Evolutionary conservation across 805 yeast genomes (phyloP).

Genomic region (Tanozyma kutaoensis): DNA sequence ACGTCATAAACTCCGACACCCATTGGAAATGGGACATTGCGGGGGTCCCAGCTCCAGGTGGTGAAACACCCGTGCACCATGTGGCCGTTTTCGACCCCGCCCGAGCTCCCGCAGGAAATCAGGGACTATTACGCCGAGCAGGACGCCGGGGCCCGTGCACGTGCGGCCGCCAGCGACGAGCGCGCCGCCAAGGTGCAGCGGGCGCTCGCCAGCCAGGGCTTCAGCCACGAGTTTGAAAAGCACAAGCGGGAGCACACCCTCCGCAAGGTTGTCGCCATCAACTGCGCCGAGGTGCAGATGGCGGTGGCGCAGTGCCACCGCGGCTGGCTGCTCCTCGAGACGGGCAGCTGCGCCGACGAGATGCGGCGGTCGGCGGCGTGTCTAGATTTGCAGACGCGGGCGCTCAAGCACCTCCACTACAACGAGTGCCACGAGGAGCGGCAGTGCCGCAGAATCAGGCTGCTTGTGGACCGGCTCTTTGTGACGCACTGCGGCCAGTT

Average conservation of each 20-base stretch:
- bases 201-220: too few species aligned
- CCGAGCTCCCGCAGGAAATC: too few species aligned
- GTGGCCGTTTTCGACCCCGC: too few species aligned
- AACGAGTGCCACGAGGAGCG: slow-evolving; percentile 19
- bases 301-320: slow-evolving; percentile 22
- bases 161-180: too few species aligned
- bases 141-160: too few species aligned
- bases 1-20: too few species aligned
- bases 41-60: too few species aligned
- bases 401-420: slow-evolving; percentile 19
- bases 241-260: slow-evolving; percentile 16
- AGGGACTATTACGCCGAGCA: too few species aligned
- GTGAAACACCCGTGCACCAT: too few species aligned
- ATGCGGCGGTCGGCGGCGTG: slow-evolving; percentile 15
- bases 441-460: slow-evolving; percentile 25
- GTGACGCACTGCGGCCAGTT: slow-evolving; percentile 22
- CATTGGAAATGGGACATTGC: too few species aligned
- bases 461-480: slow-evolving; percentile 21
- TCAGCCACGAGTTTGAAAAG: slow-evolving; percentile 14
- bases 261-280: slow-evolving; percentile 14
- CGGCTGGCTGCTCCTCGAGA: slow-evolving; percentile 14
- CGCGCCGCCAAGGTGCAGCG: too few species aligned
- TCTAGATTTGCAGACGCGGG: slow-evolving; percentile 19
- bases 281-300: slow-evolving; percentile 27
- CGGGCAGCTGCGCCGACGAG: slow-evolving; percentile 15